These are phyloP conservation scores for Poa pratensis DNA, from an alignment of 176 grass and related monocot genomes.

Conservation along the genomic window DNA sequence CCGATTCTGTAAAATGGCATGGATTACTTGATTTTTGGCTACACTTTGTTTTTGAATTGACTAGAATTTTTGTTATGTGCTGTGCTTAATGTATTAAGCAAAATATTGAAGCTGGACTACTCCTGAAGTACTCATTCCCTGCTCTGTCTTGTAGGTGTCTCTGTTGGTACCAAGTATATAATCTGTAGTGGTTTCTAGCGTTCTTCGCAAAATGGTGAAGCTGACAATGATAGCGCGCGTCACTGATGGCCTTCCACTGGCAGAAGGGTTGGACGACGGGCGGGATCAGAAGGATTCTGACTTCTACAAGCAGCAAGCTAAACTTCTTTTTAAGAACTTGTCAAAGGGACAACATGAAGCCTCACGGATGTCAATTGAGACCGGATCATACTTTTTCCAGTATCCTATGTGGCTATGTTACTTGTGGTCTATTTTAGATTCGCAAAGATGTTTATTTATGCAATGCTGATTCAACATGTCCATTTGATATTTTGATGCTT, in stretches of 20 bases:
- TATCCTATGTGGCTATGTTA: conserved; percentile 52
- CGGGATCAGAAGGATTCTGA: conserved; percentile 82
- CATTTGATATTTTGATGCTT: neutral
- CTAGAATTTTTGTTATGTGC: neutral
- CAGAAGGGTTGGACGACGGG: conserved; percentile 92
- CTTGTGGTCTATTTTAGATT: neutral
- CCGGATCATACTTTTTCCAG: conserved; percentile 90
- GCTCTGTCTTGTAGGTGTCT: conserved; percentile 18
- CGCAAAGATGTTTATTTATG: neutral
- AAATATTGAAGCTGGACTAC: conserved; percentile 5
- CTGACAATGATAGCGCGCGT: conserved; percentile 97
- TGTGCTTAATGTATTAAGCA: conserved; percentile 6
- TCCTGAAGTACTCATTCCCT: conserved; percentile 16
- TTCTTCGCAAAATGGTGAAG: conserved; percentile 82
- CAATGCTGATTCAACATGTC: neutral
- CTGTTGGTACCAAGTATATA: conserved; percentile 25
- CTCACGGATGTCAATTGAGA: conserved; percentile 98
- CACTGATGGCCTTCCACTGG: conserved; percentile 91
- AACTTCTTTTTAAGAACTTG: conserved; percentile 95
- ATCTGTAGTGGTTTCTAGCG: conserved; percentile 32
- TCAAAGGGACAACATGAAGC: conserved; percentile 90
- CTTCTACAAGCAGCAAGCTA: conserved; percentile 99
- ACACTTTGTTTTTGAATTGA: neutral
- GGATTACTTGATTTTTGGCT: neutral
- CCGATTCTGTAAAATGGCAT: neutral